These are phyloP conservation scores for Haplosporangium sp. DNA, from an alignment of 371 early-diverging fungal genomes.

Conservation along the genomic window DNA sequence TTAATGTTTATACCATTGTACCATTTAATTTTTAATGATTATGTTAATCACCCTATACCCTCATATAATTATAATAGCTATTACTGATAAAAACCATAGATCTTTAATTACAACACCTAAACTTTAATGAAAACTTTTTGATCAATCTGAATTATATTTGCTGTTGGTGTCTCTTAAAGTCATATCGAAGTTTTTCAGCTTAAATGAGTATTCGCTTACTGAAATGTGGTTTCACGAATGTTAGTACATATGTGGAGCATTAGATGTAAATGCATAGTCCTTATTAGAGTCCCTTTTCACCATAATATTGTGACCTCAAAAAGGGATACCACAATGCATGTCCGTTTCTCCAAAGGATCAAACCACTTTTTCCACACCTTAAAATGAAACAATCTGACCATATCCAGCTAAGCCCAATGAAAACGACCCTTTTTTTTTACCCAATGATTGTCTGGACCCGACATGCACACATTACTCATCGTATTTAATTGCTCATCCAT, in stretches of 20 bases:
- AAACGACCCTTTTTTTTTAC: no score
- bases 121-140: slow-evolving; percentile 4
- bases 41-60: not conserved
- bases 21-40: not conserved
- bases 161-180: not conserved
- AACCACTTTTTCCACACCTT: no score
- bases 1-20: slow-evolving; percentile 1
- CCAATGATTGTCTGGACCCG: no score
- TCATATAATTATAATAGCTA: not conserved
- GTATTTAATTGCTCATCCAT: no score
- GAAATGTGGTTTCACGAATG: no score
- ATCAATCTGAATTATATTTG: not conserved
- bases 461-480: no score
- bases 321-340: not conserved
- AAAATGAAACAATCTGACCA: no score
- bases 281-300: slow-evolving; percentile 1
- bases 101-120: not conserved
- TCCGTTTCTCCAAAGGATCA: not conserved
- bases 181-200: not conserved
- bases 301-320: not conserved
- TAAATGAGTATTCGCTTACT: not conserved
- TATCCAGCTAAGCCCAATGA: no score
- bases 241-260: not conserved
- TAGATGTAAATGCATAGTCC: not conserved
- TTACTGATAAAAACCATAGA: not conserved